These are phyloP conservation scores for Cupressus sempervirens DNA, from an alignment of 75 land plant genomes.

Conservation along the genomic window DNA sequence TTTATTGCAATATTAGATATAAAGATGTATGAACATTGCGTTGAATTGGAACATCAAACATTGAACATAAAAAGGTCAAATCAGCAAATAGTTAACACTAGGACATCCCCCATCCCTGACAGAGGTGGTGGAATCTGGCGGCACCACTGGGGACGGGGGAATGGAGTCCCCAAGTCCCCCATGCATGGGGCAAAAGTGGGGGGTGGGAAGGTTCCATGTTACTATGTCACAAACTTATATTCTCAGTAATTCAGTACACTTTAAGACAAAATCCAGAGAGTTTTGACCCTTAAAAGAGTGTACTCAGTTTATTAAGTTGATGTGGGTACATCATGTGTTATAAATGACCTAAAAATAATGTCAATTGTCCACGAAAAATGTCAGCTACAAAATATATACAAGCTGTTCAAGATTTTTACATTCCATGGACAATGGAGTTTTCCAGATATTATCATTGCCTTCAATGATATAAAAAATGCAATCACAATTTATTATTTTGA, in stretches of 20 bases:
- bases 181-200: too few species aligned
- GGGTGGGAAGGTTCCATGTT: too few species aligned
- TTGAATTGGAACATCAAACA: too few species aligned
- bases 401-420: background rate
- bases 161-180: too few species aligned
- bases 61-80: too few species aligned
- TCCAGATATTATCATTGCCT: background rate
- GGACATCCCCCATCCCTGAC: too few species aligned
- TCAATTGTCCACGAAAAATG: background rate
- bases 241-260: background rate
- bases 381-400: background rate
- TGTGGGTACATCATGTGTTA: background rate
- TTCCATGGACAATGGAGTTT: background rate
- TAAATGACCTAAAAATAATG: background rate
- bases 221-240: background rate
- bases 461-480: background rate
- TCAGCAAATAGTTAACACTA: too few species aligned
- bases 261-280: background rate
- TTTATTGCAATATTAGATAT: too few species aligned
- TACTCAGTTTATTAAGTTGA: background rate
- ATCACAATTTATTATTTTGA: background rate
- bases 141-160: too few species aligned
- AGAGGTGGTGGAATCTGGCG: too few species aligned
- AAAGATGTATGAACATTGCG: too few species aligned
- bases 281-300: background rate